Percentiles rank a stretch among this genome's conserved stretches.
Conservation (phyloP, 441 rosid genomes). For the Dalechampia spathulata region DNA sequence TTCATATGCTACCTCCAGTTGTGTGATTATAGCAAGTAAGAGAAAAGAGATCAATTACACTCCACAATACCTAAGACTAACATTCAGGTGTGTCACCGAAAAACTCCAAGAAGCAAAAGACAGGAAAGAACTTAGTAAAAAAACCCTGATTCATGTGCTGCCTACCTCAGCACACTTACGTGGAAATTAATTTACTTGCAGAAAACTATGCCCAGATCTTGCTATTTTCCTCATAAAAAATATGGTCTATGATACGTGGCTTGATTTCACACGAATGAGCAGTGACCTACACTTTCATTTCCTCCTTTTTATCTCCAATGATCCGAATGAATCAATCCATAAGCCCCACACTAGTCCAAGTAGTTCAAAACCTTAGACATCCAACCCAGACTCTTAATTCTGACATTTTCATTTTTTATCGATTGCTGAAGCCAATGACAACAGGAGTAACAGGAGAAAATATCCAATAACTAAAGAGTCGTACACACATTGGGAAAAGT, state of each 20-base stretch:
- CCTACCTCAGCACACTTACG: neutral
- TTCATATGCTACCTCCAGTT: neutral
- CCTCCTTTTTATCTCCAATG: neutral
- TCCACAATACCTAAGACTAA: neutral
- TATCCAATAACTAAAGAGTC: neutral
- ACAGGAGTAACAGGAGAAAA: neutral
- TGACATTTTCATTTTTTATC: too few species aligned
- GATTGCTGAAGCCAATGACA: too few species aligned
- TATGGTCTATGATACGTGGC: neutral
- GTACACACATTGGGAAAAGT: neutral
- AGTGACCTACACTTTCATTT: neutral
- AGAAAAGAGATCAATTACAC: neutral
- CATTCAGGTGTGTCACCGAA: neutral
- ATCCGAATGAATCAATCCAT: neutral
- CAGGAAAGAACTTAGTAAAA: neutral
- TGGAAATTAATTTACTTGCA: neutral
- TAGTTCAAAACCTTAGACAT: neutral
- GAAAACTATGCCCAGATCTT: neutral
- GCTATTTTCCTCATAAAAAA: neutral
- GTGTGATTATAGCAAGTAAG: neutral
- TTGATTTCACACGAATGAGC: neutral
- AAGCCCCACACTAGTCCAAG: neutral
- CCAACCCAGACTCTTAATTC: neutral
- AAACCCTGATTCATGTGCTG: neutral
- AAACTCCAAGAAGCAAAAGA: neutral